These are phyloP conservation scores for Solanum sejunctum DNA, from an alignment of 257 asterid species.

Conservation along the genomic window DNA sequence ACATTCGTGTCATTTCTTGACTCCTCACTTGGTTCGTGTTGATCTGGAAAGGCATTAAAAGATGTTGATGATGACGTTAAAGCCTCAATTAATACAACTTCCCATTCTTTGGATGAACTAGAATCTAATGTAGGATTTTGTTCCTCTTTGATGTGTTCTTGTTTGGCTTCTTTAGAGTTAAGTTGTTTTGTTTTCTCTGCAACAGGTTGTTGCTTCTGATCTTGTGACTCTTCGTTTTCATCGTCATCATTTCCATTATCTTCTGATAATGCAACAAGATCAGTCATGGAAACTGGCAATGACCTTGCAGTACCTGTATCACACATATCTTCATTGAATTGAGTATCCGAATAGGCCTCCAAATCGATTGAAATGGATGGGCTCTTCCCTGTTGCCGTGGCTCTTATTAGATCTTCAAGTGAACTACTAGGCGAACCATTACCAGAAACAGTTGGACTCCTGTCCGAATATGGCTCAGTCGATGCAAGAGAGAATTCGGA, in stretches of 20 bases:
- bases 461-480: constrained; percentile 21
- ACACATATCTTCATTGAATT: constrained; percentile 14
- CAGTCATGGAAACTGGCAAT: constrained; percentile 38
- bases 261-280: constrained; percentile 38
- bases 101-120: constrained; percentile 29
- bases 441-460: constrained; percentile 8
- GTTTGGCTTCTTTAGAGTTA: neutral
- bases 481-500: constrained; percentile 37
- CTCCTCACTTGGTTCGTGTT: neutral
- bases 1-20: neutral
- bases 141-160: constrained; percentile 1
- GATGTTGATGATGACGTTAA: constrained; percentile 4
- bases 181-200: neutral
- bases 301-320: constrained; percentile 53
- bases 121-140: neutral
- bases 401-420: constrained; percentile 56
- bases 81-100: constrained; percentile 25
- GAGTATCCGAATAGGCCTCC: constrained; percentile 37
- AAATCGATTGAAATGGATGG: constrained; percentile 68
- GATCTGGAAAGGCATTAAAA: neutral
- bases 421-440: constrained; percentile 48
- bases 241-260: neutral
- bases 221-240: neutral
- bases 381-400: constrained; percentile 28
- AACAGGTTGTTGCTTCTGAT: neutral